Evolutionary conservation across 805 yeast species (phyloP).

Genomic region (Lipomyces sp.): DNA sequence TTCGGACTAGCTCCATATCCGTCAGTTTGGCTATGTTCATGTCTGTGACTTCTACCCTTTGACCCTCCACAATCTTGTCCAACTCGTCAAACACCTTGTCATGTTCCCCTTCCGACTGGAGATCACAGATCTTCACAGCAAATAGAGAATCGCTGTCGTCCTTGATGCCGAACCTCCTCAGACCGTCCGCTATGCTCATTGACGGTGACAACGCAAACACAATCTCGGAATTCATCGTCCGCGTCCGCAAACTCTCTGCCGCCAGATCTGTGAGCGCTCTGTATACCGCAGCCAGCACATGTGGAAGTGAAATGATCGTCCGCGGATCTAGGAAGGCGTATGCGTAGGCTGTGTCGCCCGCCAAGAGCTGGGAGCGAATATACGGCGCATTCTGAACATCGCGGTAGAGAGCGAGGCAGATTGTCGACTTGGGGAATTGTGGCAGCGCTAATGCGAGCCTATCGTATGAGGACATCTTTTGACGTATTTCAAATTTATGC

Average conservation of each 20-base stretch:
- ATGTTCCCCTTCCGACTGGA: constrained; percentile 31
- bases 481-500: too few relatives aligned
- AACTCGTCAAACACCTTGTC: constrained; percentile 11
- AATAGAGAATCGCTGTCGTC: constrained; percentile 47
- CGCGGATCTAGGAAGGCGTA: constrained; percentile 64
- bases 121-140: constrained; percentile 54
- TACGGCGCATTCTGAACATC: constrained; percentile 46
- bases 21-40: constrained; percentile 4
- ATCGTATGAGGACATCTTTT: too few relatives aligned
- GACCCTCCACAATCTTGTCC: constrained; percentile 27
- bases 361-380: constrained; percentile 47
- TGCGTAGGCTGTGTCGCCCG: constrained; percentile 50
- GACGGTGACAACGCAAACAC: constrained; percentile 66
- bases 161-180: constrained; percentile 67
- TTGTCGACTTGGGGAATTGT: constrained; percentile 21
- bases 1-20: constrained; percentile 13
- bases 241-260: constrained; percentile 52
- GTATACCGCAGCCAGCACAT: constrained; percentile 57
- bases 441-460: constrained; percentile 5
- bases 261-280: constrained; percentile 54
- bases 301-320: constrained; percentile 56
- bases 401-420: constrained; percentile 46
- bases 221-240: constrained; percentile 66
- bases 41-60: constrained; percentile 23
- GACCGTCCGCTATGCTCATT: constrained; percentile 67